Base-by-base conservation (phyloP, 192 early-diverging fungal species). In the Umbelopsis ramanniana region DNA sequence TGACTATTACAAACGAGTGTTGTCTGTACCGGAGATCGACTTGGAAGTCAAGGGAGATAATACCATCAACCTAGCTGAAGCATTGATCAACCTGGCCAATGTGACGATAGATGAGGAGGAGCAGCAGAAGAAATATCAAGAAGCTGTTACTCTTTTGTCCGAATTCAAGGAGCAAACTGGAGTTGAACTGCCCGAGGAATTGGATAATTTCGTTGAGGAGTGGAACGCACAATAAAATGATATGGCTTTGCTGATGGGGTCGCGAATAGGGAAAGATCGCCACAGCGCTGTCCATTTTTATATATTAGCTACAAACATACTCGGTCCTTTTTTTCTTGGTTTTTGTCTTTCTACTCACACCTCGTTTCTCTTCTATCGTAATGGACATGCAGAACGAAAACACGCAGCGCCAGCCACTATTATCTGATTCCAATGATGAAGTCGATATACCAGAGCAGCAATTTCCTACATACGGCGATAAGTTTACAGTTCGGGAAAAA, bases 161-260 rank as follows among this genome's bases (percentile, higher is more conserved):
- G 72, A 72, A n/a, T 70, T 73, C 12, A 71, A 75, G 0, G 48
- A 26, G 21, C 45, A 70, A 24, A 69, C 52, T 12, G 48, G 67
- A 4, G 46, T 46, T 50, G 48, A 33, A 21, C 46, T 81, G 50
- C 79, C 79, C 29, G 79, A 76, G 33, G 79, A 69, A n/a, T 53
- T 81, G 9, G 73, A 50, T 21, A 60, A 21, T 23, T 81, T 81
- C 68, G 47, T 81, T 21, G 75, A 75, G n/a, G 75, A 81, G 48
- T 77, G 70, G 72, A 68, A 76, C 4, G 11, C 29, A 12, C 57
- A 63, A 37, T 63, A 37, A 63, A 63, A 63, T 37, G 17, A 37
- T 37, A 15, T n/a, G 4, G 57, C 15, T 12, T 63, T 63, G 26
- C 23, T 63, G 57, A 29, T 37, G 24, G 29, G 29, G 29, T 29